Evolutionary conservation across 768 basidiomycete genomes (phyloP), one percentile per base, ranked within the genome.

Genomic region (Agaricus bisporus): DNA sequence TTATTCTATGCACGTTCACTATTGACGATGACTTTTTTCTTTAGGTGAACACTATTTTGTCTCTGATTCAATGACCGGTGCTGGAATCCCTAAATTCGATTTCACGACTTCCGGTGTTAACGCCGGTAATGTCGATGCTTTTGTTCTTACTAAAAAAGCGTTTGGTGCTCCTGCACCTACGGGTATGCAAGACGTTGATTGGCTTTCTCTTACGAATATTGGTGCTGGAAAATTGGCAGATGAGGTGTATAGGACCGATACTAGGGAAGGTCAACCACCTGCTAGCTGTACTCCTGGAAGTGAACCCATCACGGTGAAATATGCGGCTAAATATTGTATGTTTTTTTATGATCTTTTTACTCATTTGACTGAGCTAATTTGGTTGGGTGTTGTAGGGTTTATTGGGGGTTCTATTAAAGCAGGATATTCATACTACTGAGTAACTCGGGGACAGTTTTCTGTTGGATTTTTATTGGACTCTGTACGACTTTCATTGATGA

Each of bases 1-100:
- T 22, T 22, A 22, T 22, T 22, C 22, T 22, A 22, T 22, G 22
- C 22, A 22, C 22, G 22, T 22, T 22, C 22, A 22, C 1, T 22
- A 32, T 32, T 32, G 32, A 7, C 32, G 1, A 15, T 18, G 28
- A 6, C n/a, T 25, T n/a, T 6, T n/a, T 11, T 26, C n/a, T n/a
- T 4, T 32, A 66, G 66, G 66, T 15, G 73, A 82, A 56, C 80
- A 84, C 59, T 82, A 77, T 68, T 84, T 79, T 58, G 69, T 80
- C 41, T 64, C 68, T 6, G 76, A 76, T 64, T 68, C 77, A n/a
- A 58, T 70, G 50, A 66, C 68, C 5, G 72, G 73, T 14, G 54
- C 60, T 1, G 74, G 73, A 15, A 26, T 70, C 28, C 77, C 82
- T 2, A 70, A 72, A 57, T 77, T 78, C 72, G 81, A 82, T 62